Base-by-base conservation (phyloP, 2,329 filamentous ascomycete genomes). In the Magnaporthales sp. region DNA sequence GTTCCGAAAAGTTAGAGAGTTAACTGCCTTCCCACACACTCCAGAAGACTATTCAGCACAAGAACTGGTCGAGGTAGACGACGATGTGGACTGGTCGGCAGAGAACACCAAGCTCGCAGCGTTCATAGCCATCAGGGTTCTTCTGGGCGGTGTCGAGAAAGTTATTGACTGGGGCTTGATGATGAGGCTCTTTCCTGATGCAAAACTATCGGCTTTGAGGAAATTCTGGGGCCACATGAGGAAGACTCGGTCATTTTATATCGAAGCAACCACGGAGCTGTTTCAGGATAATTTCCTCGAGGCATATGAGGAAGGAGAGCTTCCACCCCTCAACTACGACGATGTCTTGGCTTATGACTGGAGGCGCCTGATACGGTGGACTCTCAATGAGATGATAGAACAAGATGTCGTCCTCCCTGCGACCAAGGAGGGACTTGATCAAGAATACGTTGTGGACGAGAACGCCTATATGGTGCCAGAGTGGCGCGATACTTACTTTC, bases 301-400 rank as follows among this genome's bases (percentile, higher is more conserved):
- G 62, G 90, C 90, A 0, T 92, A 92, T 70, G 84, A 88, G 69
- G 80, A 80, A 1, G 83, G 83, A 9, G 82, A 89, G 68, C 70
- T 93, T 1, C 83, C 86, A 1, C 75, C 80, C 1, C 80, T 93
- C 24, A 80, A 92, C 73, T 91, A 85, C 69, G 81, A 90, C 64
- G 77, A 89, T 62, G 80, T 87, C 0, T 75, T 83, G 54, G 81
- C 83, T 1, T 92, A 91, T 68, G 88, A 93, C 72, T 93, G 91
- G 90, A 77, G 80, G 10, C 76, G 74, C 4, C 75, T 93, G 6
- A 83, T 93, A 62, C 80, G 83, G 46, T 94, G 91, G 91, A 83
- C 88, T 1, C 78, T 86, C 69, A 79, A 81, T 26, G 83, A 85
- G 4, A 76, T 81, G 27, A 77, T 77, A 0, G 76, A 80, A 31